Evolutionary conservation across 2,329 filamentous ascomycete species (phyloP).

Genomic region (Fusarium vanettenii): DNA sequence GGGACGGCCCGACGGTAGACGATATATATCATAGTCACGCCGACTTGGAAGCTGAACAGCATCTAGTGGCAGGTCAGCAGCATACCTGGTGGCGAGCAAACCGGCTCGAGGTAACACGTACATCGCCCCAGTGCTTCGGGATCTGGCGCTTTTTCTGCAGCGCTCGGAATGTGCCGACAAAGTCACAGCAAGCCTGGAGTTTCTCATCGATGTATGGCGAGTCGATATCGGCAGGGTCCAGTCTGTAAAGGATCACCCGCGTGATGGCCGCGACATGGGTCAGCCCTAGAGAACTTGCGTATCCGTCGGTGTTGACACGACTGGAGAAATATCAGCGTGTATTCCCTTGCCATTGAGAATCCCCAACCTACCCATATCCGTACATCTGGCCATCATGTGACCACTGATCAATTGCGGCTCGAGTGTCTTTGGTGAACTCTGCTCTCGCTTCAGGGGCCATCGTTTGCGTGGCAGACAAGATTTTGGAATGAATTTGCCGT

Average conservation of each 20-base stretch:
- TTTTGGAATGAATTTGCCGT: background rate
- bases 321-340: background rate
- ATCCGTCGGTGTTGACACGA: background rate
- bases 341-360: background rate
- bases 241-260: background rate
- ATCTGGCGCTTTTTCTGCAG: background rate
- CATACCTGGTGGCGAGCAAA: too few relatives aligned
- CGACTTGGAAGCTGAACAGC: background rate
- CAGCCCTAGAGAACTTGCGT: background rate
- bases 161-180: background rate
- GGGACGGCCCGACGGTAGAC: background rate
- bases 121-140: background rate
- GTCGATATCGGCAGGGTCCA: background rate
- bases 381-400: background rate
- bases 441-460: background rate
- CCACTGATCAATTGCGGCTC: background rate
- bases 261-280: background rate
- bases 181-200: background rate
- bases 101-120: background rate
- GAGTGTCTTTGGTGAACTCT: background rate
- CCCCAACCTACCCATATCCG: background rate
- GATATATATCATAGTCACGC: background rate
- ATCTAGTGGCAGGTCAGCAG: background rate
- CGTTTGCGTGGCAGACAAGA: background rate
- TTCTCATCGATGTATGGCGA: background rate